Conservation (phyloP, 169 alveolate species). For the Babesia caballi region DNA sequence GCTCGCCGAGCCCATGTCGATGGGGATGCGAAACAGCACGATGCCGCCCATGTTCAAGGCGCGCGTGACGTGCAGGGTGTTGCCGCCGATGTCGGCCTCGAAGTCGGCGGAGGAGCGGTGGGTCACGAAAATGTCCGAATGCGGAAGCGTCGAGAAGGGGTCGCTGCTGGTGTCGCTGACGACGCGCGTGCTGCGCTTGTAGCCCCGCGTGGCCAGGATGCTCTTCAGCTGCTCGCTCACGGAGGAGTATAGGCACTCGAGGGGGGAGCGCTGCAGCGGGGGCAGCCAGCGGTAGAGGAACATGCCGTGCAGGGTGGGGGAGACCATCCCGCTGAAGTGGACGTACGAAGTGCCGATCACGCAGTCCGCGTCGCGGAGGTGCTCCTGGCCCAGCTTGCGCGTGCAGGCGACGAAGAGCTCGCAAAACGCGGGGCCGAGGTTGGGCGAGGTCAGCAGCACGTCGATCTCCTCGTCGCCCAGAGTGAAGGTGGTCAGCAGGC, state of each 20-base stretch:
- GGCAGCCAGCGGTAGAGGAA: slow-evolving; percentile 60
- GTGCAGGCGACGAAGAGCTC: slow-evolving; percentile 33
- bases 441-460: slow-evolving; percentile 28
- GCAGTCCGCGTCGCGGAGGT: background rate
- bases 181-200: slow-evolving; percentile 35
- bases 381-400: slow-evolving; percentile 21
- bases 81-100: slow-evolving; percentile 75
- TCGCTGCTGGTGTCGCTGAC: slow-evolving; percentile 55
- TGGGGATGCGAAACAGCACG: slow-evolving; percentile 85
- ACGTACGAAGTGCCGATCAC: slow-evolving; percentile 1
- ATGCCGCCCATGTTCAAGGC: slow-evolving; percentile 85
- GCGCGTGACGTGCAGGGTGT: slow-evolving; percentile 71
- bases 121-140: slow-evolving; percentile 75
- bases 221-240: slow-evolving; percentile 24
- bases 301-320: slow-evolving; percentile 53
- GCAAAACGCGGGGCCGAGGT: slow-evolving; percentile 56
- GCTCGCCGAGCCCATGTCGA: slow-evolving; percentile 76
- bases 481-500: slow-evolving; percentile 56
- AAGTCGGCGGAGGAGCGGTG: slow-evolving; percentile 75
- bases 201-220: slow-evolving; percentile 25
- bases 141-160: slow-evolving; percentile 72
- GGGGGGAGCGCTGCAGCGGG: slow-evolving; percentile 48
- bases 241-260: slow-evolving; percentile 47
- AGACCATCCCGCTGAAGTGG: background rate
- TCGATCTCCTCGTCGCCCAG: slow-evolving; percentile 52